Evolutionary conservation across 108 stramenopile species (phyloP).

Genomic region (Cyclotella sp.): DNA sequence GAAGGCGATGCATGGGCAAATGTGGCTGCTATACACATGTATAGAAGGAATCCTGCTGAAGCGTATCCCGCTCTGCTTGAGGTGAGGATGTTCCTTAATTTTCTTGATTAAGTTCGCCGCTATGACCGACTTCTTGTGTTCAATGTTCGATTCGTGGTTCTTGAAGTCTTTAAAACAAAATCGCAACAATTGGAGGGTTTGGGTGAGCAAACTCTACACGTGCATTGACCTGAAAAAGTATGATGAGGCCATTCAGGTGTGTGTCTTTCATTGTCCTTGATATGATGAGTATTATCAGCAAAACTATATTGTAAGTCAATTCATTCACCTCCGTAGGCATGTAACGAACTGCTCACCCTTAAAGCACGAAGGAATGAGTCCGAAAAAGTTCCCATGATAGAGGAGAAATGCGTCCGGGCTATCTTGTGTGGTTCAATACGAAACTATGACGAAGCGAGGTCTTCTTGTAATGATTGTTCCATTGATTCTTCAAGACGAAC

Average conservation of each 20-base stretch:
- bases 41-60: slow-evolving; percentile 67
- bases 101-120: not conserved
- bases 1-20: slow-evolving; percentile 96
- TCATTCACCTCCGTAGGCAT: slow-evolving; percentile 44
- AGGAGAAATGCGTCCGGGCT: slow-evolving; percentile 80
- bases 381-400: slow-evolving; percentile 65
- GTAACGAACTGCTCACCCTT: slow-evolving; percentile 69
- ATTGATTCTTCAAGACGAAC: slow-evolving; percentile 70
- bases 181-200: slow-evolving; percentile 86
- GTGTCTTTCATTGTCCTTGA: not conserved
- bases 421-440: slow-evolving; percentile 70
- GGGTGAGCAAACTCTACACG: slow-evolving; percentile 83
- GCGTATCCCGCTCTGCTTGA: slow-evolving; percentile 86
- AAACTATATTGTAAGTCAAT: not conserved
- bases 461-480: slow-evolving; percentile 34
- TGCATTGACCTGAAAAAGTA: slow-evolving; percentile 87
- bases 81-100: slow-evolving; percentile 46
- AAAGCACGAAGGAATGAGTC: slow-evolving; percentile 49
- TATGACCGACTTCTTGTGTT: not conserved
- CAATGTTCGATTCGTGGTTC: slow-evolving; percentile 2
- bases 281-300: not conserved
- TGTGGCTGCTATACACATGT: slow-evolving; percentile 90
- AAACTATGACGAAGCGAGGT: slow-evolving; percentile 43
- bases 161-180: slow-evolving; percentile 69
- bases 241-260: slow-evolving; percentile 80